Base-by-base conservation (phyloP, 306 rosid species). In the Macrotyloma uniflorum region DNA sequence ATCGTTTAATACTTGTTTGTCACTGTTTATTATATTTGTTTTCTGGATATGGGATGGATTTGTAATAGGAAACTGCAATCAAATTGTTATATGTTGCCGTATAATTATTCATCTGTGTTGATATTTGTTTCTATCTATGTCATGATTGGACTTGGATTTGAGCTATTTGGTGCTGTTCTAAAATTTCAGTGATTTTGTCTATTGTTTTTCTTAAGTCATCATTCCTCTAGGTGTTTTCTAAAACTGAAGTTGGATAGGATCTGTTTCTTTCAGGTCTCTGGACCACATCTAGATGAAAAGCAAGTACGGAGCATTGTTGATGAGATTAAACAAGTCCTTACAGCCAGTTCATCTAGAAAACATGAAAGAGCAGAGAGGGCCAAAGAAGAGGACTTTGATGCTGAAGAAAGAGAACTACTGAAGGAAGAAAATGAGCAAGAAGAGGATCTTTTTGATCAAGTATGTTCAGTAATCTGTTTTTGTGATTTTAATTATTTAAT, bases 381-480 rank as follows among this genome's bases (percentile, higher is more conserved):
- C 71, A 89, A 89, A 84, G 98, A 94, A 70, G 98, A 95, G 78
- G 98, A 95, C 87, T 95, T 95, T 79, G 98, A 95, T 79, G 98
- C 93, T 8, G 98, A 95, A 64, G 98, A 95, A 83, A 85, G 88
- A 45, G 98, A 95, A 79, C 70, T 95, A 58, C 91, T 95, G 78
- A 90, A 85, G 76, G 98, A 95, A 83, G 98, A 95, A 91, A 91
- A 95, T 81, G 98, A 95, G 70, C 98, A 87, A 87, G 98, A 95
- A 84, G 98, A 95, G 82, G 98, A 92, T 86, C 97, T 95, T 80
- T 95, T 95, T 84, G 97, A 95, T 81, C 96, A 91, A 90, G 98
- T 95, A 49, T 66, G 83, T 57, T 76, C 16, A 20, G 35, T 64
- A 16, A 43, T 73, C 38, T 59, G 36, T 66, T 70, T 61, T 75